phyloP scores from a whole-genome alignment of 768 basidiomycete genomes.

The Suillus subaureus region DNA sequence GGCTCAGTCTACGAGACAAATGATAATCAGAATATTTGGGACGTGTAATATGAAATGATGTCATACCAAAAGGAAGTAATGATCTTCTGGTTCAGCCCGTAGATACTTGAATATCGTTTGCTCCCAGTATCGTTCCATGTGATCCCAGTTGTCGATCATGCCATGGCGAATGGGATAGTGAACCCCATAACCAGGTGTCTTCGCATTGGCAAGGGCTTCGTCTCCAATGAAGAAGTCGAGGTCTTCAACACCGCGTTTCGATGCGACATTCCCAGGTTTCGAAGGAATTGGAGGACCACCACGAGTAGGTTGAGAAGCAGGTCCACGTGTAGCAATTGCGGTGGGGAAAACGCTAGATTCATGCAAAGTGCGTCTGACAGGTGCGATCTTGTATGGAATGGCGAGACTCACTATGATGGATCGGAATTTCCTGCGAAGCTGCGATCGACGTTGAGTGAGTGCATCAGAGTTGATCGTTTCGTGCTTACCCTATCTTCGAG shows the following conservation, averaged over 20 bases:
- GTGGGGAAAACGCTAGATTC: conserved; percentile 88
- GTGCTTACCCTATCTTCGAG: conserved; percentile 91
- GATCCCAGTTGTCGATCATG: conserved; percentile 97
- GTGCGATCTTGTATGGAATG: conserved; percentile 7
- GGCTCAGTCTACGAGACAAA: conserved; percentile 84
- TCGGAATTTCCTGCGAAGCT: conserved; percentile 99
- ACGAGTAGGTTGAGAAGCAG: conserved; percentile 56
- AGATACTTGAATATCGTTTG: conserved; percentile 99
- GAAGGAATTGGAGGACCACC: conserved; percentile 78
- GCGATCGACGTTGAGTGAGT: conserved; percentile 13
- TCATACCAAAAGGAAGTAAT: conserved; percentile 94
- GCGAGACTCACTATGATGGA: conserved; percentile 84
- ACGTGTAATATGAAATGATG: neutral
- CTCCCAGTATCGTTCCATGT: conserved; percentile 99
- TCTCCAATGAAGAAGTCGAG: conserved; percentile 99
- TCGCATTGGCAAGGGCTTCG: conserved; percentile 93
- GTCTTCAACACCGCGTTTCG: conserved; percentile 97
- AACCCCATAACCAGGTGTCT: conserved; percentile 91
- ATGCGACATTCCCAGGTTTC: conserved; percentile 90
- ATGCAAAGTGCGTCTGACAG: neutral
- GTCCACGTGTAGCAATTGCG: conserved; percentile 89
- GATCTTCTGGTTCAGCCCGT: conserved; percentile 97
- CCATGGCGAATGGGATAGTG: conserved; percentile 98
- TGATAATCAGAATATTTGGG: neutral
- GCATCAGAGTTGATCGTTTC: neutral